Base-by-base conservation (phyloP, 176 grass and related monocot species). In the Lolium multiflorum region DNA sequence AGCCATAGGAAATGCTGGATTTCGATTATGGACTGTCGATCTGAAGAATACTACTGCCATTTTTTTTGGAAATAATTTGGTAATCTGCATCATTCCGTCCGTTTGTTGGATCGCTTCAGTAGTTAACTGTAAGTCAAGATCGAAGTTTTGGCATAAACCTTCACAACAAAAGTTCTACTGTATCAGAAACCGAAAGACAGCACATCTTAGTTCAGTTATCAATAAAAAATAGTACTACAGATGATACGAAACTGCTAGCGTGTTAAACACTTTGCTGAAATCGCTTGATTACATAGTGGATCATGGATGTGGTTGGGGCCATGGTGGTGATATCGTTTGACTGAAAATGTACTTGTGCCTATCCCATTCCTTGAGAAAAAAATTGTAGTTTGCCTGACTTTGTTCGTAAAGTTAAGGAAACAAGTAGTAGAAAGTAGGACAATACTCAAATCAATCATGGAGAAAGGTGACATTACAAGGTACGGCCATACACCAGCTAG, bases 61-160 rank as follows among this genome's bases (percentile, higher is more conserved):
- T 44, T 43, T 28, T 43, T 28, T 8, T 8, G 9, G 26, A 37
- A 11, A 1, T 18, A 67, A 20, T 83, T 62, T 17, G 7, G 51
- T 62, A 86, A 74, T 73, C 22, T 7, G 5, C 47, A 76, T 67
- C 58, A 50, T 83, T 79, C 83, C 20, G 26, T 58, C 55, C 35
- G 50, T 77, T 25, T 21, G 7, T 71, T 70, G 4, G 13, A 15
- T 49, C 37, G 9, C 38, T 63, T 86, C 9, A 11, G 17, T 61
- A 11, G 21, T 41, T n/a, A 17, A 44, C 17, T 35, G 26, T 1
- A 17, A 52, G 12, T 50, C 2, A 11, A 10, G 15, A 11, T 24
- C 15, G 4, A 79, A 50, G 2, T 51, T 35, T 20, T 65, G 20
- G 38, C 44, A 11, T n/a, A 16, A 11, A 28, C 71, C 13, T 47